phyloP scores from a whole-genome alignment of 495 filamentous ascomycete genomes.

The Penicillium waksmanii region DNA sequence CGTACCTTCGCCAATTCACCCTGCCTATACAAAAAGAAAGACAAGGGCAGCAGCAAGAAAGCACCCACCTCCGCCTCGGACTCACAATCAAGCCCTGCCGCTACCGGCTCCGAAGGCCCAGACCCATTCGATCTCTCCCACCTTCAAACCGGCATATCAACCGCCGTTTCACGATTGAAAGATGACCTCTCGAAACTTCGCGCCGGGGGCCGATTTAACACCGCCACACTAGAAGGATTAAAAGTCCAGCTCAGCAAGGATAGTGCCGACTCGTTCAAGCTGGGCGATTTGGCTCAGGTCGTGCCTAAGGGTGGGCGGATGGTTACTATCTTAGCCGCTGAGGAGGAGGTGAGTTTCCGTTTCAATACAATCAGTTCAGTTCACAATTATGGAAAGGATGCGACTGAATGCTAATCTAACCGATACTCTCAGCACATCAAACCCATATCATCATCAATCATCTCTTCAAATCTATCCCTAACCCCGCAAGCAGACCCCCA shows the following conservation, averaged over 20 bases:
- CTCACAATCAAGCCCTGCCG: constrained; percentile 20
- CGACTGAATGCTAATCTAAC: neutral
- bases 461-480: constrained; percentile 67
- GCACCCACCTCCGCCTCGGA: constrained; percentile 12
- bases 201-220: constrained; percentile 69
- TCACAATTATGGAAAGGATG: too few relatives aligned
- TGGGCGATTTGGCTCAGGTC: constrained; percentile 77
- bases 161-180: constrained; percentile 58
- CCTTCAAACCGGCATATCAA: constrained; percentile 62
- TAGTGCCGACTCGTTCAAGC: constrained; percentile 47
- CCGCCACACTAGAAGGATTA: constrained; percentile 65
- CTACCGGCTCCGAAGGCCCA: constrained; percentile 52
- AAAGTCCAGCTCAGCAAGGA: constrained; percentile 62
- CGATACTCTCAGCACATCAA: constrained; percentile 63
- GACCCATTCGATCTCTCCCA: constrained; percentile 72
- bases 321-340: constrained; percentile 66
- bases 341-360: constrained; percentile 57
- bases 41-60: constrained; percentile 33
- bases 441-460: constrained; percentile 71
- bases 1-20: constrained; percentile 34
- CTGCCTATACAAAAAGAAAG: constrained; percentile 42
- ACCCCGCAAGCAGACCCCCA: constrained; percentile 71
- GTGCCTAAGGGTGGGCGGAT: constrained; percentile 71
- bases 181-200: constrained; percentile 69
- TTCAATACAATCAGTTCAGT: too few relatives aligned